phyloP scores from a whole-genome alignment of 306 rosid species.

The Castanea mollissima region DNA sequence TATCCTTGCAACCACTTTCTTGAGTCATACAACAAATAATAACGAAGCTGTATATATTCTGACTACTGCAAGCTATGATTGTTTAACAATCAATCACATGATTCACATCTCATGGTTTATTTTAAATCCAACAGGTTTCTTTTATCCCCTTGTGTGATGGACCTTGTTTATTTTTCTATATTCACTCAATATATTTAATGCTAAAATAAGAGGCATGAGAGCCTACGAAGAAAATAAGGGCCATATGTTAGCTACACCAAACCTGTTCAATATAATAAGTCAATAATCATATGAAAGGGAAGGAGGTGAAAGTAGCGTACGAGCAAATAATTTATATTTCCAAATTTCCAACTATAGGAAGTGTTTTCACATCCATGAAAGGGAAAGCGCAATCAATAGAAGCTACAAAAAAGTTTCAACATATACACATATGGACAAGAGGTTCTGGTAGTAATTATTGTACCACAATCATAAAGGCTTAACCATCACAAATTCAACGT shows the following conservation, averaged over 20 bases:
- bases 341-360: background rate
- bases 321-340: background rate
- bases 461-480: background rate
- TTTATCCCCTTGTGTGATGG: too few relatives aligned
- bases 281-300: background rate
- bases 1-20: too few relatives aligned
- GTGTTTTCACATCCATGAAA: background rate
- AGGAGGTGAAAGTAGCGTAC: background rate
- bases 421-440: too few relatives aligned
- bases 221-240: background rate
- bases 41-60: too few relatives aligned
- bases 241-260: background rate
- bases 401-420: background rate
- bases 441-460: background rate
- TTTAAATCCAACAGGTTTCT: too few relatives aligned
- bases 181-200: background rate
- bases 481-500: background rate
- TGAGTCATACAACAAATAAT: too few relatives aligned
- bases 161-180: background rate
- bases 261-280: background rate
- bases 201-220: background rate
- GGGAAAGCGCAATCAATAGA: background rate
- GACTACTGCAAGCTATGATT: too few relatives aligned
- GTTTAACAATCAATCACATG: too few relatives aligned
- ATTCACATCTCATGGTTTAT: too few relatives aligned